Conservation (phyloP, 306 rosid genomes). For the Prunus davidiana region DNA sequence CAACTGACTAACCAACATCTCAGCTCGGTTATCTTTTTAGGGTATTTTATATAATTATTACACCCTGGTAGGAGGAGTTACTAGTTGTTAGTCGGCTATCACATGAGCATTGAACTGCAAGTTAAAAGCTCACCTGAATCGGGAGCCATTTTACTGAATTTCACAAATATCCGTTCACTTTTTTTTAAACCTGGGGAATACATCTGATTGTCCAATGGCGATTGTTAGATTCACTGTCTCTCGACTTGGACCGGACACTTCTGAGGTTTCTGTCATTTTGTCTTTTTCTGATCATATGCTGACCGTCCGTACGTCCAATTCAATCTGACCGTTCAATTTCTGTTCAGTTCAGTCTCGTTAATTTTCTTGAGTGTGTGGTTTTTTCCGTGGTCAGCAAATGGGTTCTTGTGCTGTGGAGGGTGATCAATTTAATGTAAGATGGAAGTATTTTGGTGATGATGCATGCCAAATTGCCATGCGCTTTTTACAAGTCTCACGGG, state of each 20-base stretch:
- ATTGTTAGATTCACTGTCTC: conserved; percentile 45
- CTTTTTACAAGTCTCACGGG: neutral
- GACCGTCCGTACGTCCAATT: neutral
- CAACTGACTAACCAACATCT: too few relatives aligned
- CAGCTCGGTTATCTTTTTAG: neutral
- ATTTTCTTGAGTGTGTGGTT: neutral
- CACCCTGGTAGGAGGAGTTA: neutral
- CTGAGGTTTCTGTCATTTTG: conserved; percentile 29
- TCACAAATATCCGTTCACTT: neutral
- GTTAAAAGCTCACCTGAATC: conserved; percentile 11
- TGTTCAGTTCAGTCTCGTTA: neutral
- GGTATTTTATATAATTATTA: neutral
- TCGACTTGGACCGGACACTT: conserved; percentile 47
- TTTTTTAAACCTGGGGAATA: conserved; percentile 31
- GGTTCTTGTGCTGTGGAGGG: neutral
- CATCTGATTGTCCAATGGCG: conserved; percentile 41
- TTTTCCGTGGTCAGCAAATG: neutral
- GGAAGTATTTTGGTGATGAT: neutral
- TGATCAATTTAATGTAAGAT: neutral
- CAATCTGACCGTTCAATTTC: conserved; percentile 6
- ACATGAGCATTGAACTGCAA: neutral
- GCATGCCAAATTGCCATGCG: neutral
- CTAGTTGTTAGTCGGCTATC: neutral
- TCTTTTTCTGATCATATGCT: conserved; percentile 20
- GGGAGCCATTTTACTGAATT: conserved; percentile 23